Conservation (phyloP, 1,284 basidiomycete species). For the Somion occarium region DNA sequence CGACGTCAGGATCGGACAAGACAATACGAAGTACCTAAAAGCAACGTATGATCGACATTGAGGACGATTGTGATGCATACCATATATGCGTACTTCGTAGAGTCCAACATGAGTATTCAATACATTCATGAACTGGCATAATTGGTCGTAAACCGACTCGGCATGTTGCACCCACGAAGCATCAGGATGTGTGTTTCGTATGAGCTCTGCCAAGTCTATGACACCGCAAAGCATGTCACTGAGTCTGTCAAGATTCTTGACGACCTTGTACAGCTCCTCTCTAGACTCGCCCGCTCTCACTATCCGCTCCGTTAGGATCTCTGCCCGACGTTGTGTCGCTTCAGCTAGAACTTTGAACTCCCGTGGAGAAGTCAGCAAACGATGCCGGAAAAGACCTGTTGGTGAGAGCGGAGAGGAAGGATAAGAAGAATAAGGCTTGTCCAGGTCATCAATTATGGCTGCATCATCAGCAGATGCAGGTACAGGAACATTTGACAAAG, state of each 20-base stretch:
- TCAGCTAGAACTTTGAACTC: conserved; percentile 63
- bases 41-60: conserved; percentile 1
- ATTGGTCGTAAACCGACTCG: conserved; percentile 83
- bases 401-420: conserved; percentile 36
- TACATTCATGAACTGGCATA: conserved; percentile 97
- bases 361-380: conserved; percentile 53
- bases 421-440: conserved; percentile 40
- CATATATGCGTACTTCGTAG: conserved; percentile 64
- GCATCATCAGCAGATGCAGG: conserved; percentile 61
- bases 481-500: conserved; percentile 32
- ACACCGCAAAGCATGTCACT: conserved; percentile 95
- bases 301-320: conserved; percentile 72
- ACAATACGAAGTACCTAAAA: conserved; percentile 64
- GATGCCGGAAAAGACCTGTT: conserved; percentile 75
- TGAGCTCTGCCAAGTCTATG: conserved; percentile 93
- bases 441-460: conserved; percentile 65
- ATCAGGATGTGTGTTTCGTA: conserved; percentile 93
- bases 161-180: conserved; percentile 78
- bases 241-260: conserved; percentile 92
- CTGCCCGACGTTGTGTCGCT: conserved; percentile 69
- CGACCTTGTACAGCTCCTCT: conserved; percentile 74
- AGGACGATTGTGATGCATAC: conserved; percentile 8
- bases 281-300: conserved; percentile 59
- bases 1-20: conserved; percentile 56
- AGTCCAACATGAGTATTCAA: conserved; percentile 94